phyloP scores from a whole-genome alignment of 1,284 basidiomycete species.

The Taiwanofungus camphoratus region DNA sequence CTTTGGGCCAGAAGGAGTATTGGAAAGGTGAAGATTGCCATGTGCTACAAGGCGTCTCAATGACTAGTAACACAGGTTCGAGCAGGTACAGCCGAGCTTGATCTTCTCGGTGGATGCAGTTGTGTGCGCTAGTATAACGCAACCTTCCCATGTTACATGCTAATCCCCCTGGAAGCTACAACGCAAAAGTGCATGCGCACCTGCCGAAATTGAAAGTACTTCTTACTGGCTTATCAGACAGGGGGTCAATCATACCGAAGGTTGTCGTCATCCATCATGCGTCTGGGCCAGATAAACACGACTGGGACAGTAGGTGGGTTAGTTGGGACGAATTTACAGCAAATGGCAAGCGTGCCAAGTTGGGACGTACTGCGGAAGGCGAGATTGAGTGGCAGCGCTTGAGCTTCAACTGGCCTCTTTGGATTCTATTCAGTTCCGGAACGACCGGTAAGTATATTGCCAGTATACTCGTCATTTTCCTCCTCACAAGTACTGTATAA shows the following conservation, averaged over 20 bases:
- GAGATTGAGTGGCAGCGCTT: conserved; percentile 57
- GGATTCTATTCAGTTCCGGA: conserved; percentile 85
- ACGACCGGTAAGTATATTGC: conserved; percentile 72
- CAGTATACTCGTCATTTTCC: too few species aligned
- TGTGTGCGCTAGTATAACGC: conserved; percentile 38
- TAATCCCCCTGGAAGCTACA: conserved; percentile 44
- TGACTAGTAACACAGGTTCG: conserved; percentile 38
- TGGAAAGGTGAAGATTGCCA: conserved; percentile 58
- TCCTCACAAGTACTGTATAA: conserved; percentile 12
- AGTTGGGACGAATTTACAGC: conserved; percentile 55
- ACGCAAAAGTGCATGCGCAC: conserved; percentile 65
- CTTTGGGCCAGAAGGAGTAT: conserved; percentile 78
- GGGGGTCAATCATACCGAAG: conserved; percentile 35
- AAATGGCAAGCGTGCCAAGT: conserved; percentile 36
- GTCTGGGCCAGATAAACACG: too few species aligned
- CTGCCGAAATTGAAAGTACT: conserved; percentile 60
- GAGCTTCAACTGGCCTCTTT: conserved; percentile 78
- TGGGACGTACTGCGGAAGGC: conserved; percentile 43
- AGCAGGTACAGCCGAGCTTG: conserved; percentile 70
- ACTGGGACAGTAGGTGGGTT: conserved; percentile 44
- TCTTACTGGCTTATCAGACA: conserved; percentile 42
- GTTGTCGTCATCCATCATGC: conserved; percentile 56
- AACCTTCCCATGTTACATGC: conserved; percentile 1
- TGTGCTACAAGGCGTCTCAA: conserved; percentile 6
- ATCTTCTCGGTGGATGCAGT: conserved; percentile 72